Evolutionary conservation across 2,329 filamentous ascomycete genomes (phyloP).

Genomic region (Eutypa lata): DNA sequence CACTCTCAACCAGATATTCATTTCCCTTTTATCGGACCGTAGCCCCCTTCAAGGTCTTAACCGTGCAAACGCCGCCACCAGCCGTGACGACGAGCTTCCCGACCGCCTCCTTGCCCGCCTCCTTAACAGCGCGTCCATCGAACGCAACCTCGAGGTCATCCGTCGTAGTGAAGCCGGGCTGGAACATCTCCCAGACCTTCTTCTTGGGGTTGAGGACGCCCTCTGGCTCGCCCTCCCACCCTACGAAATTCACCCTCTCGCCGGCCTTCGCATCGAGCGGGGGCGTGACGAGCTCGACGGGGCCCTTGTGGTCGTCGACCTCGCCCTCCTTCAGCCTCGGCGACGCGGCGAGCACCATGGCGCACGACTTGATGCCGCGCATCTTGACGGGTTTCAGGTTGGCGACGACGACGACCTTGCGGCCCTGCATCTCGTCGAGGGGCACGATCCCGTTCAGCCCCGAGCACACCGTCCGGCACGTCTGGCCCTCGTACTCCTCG

Average conservation of each 20-base stretch:
- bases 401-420: constrained; percentile 92
- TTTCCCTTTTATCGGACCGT: constrained; percentile 66
- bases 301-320: constrained; percentile 79
- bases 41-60: constrained; percentile 75
- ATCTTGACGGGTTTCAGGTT: constrained; percentile 99
- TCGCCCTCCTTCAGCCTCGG: constrained; percentile 80
- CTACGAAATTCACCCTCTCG: constrained; percentile 88
- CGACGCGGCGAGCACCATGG: constrained; percentile 92
- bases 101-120: constrained; percentile 66
- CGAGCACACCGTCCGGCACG: constrained; percentile 93
- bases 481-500: constrained; percentile 83
- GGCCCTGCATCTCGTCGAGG: constrained; percentile 92
- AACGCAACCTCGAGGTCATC: constrained; percentile 79
- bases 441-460: constrained; percentile 91
- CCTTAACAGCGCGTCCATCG: constrained; percentile 73
- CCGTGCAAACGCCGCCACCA: constrained; percentile 76
- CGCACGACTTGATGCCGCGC: constrained; percentile 74
- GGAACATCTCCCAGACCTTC: constrained; percentile 97
- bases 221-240: constrained; percentile 91
- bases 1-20: no score
- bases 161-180: constrained; percentile 93
- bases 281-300: constrained; percentile 87
- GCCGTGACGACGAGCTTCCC: constrained; percentile 75
- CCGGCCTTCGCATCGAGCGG: constrained; percentile 80
- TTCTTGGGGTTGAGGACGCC: constrained; percentile 97